These are phyloP conservation scores for Chaetomiaceae sp. DNA, from an alignment of 2,329 filamentous ascomycete species.

Conservation along the genomic window DNA sequence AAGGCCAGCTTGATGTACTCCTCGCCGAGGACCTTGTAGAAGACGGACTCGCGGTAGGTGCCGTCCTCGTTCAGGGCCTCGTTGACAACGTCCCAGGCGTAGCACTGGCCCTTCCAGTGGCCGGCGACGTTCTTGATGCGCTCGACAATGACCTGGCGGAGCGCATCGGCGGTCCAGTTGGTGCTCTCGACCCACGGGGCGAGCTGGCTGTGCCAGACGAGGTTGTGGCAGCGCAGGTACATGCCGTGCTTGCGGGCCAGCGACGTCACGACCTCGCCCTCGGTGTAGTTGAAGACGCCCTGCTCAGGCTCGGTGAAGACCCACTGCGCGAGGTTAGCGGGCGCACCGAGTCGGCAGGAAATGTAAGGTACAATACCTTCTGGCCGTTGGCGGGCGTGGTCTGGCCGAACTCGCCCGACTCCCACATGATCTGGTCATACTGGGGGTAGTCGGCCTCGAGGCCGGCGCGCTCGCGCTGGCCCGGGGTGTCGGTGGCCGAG, in stretches of 20 bases:
- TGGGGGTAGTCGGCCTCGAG: conserved; percentile 45
- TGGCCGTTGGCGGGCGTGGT: conserved; percentile 58
- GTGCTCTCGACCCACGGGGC: conserved; percentile 44
- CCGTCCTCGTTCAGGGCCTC: conserved; percentile 55
- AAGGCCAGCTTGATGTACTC: conserved; percentile 54
- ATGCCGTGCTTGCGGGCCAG: conserved; percentile 41
- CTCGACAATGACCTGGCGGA: conserved; percentile 47
- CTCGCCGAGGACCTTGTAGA: conserved; percentile 47
- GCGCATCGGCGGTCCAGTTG: conserved; percentile 48
- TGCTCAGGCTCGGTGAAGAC: conserved; percentile 55
- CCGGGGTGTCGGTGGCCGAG: conserved; percentile 53
- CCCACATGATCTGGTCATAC: conserved; percentile 52
- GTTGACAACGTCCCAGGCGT: conserved; percentile 56
- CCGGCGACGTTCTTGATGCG: conserved; percentile 48
- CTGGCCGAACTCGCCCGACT: conserved; percentile 56
- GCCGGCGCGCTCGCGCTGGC: conserved; percentile 42
- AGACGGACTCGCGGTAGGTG: conserved; percentile 44
- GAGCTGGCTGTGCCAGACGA: conserved; percentile 44
- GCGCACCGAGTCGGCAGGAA: neutral
- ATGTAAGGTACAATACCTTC: conserved; percentile 28
- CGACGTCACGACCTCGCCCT: conserved; percentile 48
- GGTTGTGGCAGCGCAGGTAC: conserved; percentile 56
- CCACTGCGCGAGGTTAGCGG: conserved; percentile 38
- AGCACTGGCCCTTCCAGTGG: conserved; percentile 48
- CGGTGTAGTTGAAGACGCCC: conserved; percentile 56